Evolutionary conservation across 2,329 filamentous ascomycete genomes (phyloP).

Genomic region (Aspergillus texensis): DNA sequence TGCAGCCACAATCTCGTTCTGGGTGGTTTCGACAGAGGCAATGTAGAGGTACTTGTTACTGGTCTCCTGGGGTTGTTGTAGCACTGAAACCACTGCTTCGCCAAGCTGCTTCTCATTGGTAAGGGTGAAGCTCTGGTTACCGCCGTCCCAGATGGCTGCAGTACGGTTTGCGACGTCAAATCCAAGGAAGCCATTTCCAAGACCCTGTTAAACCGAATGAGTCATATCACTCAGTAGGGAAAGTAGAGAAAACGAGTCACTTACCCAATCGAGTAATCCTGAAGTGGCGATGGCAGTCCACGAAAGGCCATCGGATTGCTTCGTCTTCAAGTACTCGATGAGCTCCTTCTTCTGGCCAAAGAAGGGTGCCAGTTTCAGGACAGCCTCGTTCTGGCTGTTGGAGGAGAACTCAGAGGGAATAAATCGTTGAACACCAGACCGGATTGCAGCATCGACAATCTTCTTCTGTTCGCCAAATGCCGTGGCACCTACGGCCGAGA

Average conservation of each 20-base stretch:
- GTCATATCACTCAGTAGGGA: not conserved
- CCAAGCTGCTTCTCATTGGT: conserved; percentile 58
- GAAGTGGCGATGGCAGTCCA: conserved; percentile 65
- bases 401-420: conserved; percentile 38
- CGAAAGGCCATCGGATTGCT: conserved; percentile 51
- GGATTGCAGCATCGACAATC: conserved; percentile 35
- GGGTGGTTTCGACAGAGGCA: conserved; percentile 59
- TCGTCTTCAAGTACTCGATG: conserved; percentile 57
- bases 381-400: conserved; percentile 28
- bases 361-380: conserved; percentile 27
- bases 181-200: conserved; percentile 54
- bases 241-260: conserved; percentile 2
- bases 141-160: conserved; percentile 60
- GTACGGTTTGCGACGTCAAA: conserved; percentile 54
- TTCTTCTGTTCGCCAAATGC: conserved; percentile 31
- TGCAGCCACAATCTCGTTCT: conserved; percentile 58
- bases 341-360: conserved; percentile 30
- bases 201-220: conserved; percentile 37
- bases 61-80: conserved; percentile 54
- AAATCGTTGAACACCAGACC: conserved; percentile 36
- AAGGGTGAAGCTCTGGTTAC: conserved; percentile 54
- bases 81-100: conserved; percentile 53
- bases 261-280: conserved; percentile 62
- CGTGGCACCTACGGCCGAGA: conserved; percentile 30
- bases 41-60: conserved; percentile 62